These are phyloP conservation scores for Rhodotorula toruloides DNA, from an alignment of 768 basidiomycete species.

Conservation along the genomic window DNA sequence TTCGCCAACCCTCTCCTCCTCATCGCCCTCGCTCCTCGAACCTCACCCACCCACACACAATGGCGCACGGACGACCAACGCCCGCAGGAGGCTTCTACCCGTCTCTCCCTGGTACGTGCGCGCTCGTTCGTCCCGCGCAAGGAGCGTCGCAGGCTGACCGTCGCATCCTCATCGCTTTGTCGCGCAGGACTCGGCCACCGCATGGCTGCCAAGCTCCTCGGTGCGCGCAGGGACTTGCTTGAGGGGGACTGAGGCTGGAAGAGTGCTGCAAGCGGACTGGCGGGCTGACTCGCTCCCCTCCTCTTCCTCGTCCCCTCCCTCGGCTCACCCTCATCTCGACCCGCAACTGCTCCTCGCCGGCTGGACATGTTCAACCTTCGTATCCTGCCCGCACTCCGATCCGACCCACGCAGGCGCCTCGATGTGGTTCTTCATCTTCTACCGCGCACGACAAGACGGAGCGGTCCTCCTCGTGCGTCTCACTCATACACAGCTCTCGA, in stretches of 20 bases:
- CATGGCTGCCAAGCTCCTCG: conserved; percentile 36
- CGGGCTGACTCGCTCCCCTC: neutral
- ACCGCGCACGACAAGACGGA: conserved; percentile 32
- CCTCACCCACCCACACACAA: neutral
- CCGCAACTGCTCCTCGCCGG: neutral
- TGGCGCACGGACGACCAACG: conserved; percentile 29
- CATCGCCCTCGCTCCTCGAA: neutral
- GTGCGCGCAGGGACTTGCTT: conserved; percentile 4
- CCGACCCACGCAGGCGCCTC: conserved; percentile 37
- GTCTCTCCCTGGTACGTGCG: conserved; percentile 21
- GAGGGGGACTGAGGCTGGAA: no score
- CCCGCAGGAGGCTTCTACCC: conserved; percentile 35
- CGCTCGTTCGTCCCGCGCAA: neutral
- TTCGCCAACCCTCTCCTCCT: neutral
- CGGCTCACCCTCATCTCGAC: neutral
- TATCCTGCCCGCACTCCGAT: neutral
- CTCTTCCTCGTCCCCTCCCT: neutral
- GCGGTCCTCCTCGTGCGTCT: conserved; percentile 36
- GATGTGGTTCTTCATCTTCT: conserved; percentile 43
- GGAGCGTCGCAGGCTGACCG: neutral
- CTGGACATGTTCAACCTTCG: neutral
- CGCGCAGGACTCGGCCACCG: conserved; percentile 32
- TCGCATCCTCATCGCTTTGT: neutral
- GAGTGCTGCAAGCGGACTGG: no score
- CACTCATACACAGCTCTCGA: neutral